Evolutionary conservation across 768 basidiomycete genomes (phyloP).

Genomic region (Mycena pura): DNA sequence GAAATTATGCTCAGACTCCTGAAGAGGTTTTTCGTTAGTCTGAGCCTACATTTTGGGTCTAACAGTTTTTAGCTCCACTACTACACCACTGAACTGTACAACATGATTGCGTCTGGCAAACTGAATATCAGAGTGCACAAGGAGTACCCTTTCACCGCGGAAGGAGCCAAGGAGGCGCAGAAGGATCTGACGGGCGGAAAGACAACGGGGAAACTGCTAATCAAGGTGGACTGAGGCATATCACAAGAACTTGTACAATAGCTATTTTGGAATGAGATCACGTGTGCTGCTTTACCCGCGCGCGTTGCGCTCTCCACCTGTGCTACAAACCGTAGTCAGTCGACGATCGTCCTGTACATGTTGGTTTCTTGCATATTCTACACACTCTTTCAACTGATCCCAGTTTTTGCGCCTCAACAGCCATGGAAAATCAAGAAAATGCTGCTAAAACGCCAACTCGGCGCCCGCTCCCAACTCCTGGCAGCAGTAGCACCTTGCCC

Average conservation of each 20-base stretch:
- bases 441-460: slow-evolving; percentile 36
- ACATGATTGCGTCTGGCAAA: slow-evolving; percentile 60
- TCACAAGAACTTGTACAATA: too few species aligned
- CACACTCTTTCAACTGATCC: background rate
- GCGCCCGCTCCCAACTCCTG: slow-evolving; percentile 56
- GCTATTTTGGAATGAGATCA: too few species aligned
- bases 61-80: slow-evolving; percentile 41
- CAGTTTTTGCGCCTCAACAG: background rate
- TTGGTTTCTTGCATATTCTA: slow-evolving; percentile 1
- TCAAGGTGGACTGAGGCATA: slow-evolving; percentile 46
- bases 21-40: slow-evolving; percentile 55
- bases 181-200: slow-evolving; percentile 76
- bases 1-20: slow-evolving; percentile 74
- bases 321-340: too few species aligned
- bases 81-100: slow-evolving; percentile 73
- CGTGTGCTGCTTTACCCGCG: too few species aligned
- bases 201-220: slow-evolving; percentile 85
- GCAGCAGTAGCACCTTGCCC: slow-evolving; percentile 35
- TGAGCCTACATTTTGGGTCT: too few species aligned
- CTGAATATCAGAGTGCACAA: slow-evolving; percentile 69
- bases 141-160: slow-evolving; percentile 84
- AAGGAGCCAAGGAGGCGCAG: slow-evolving; percentile 81
- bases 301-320: too few species aligned
- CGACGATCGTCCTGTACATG: slow-evolving; percentile 2
- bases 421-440: slow-evolving; percentile 58